These are phyloP conservation scores for Plasmodium cynomolgi DNA, from an alignment of 169 alveolate genomes.

Conservation along the genomic window DNA sequence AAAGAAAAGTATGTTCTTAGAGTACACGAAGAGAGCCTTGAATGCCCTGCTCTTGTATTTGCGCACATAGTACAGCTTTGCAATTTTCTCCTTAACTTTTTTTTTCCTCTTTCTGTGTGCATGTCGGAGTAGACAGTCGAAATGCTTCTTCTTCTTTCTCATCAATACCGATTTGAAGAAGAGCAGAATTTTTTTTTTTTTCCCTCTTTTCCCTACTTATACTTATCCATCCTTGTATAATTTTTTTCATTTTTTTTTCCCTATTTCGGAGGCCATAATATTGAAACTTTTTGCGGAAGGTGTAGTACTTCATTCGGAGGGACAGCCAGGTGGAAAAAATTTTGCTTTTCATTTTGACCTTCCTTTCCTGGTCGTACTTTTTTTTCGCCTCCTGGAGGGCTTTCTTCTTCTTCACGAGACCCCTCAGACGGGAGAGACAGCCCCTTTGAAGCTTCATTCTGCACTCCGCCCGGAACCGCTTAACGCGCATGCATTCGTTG, in stretches of 20 bases:
- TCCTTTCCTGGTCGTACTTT: background rate
- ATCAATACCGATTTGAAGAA: conserved; percentile 30
- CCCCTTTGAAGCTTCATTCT: background rate
- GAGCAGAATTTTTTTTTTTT: conserved; percentile 20
- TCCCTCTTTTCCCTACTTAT: conserved; percentile 1
- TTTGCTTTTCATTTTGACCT: background rate
- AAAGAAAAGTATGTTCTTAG: conserved; percentile 37
- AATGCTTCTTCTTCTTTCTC: conserved; percentile 29
- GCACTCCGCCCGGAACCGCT: background rate
- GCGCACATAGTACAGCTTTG: conserved; percentile 10
- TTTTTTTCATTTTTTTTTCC: conserved; percentile 32
- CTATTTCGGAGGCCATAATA: conserved; percentile 1
- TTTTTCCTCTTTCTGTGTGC: conserved; percentile 16
- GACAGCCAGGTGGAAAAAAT: conserved; percentile 27
- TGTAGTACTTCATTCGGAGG: conserved; percentile 31
- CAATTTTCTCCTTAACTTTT: conserved; percentile 25
- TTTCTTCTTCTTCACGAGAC: conserved; percentile 10
- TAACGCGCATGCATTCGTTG: background rate
- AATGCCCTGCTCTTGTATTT: conserved; percentile 38
- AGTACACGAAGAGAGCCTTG: conserved; percentile 14
- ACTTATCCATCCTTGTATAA: conserved; percentile 10
- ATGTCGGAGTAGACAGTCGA: background rate
- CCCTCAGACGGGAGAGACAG: background rate
- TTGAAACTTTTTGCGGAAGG: conserved; percentile 14
- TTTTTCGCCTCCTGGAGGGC: background rate